A percentile compares a stretch with the other conserved stretches of the same genome.
Evolutionary conservation across 1,284 basidiomycete species (phyloP).

Genomic region (Sporisorium exsertum): DNA sequence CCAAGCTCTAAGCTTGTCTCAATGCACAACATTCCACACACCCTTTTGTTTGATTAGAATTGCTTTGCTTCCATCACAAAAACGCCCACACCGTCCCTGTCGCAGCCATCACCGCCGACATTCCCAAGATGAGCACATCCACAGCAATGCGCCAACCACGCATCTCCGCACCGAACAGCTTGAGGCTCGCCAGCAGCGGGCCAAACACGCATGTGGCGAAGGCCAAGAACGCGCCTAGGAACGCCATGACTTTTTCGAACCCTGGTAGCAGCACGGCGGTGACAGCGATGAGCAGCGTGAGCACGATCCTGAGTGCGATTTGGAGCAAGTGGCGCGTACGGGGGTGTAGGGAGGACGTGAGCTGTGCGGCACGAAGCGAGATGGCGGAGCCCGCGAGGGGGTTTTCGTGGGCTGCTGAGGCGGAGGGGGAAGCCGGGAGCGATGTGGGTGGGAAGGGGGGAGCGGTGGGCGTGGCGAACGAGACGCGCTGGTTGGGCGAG

Average conservation of each 20-base stretch:
- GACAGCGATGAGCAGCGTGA: slow-evolving; percentile 54
- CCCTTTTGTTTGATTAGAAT: neutral
- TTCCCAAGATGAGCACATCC: slow-evolving; percentile 52
- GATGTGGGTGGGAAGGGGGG: neutral
- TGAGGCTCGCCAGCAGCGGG: slow-evolving; percentile 58
- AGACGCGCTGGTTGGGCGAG: slow-evolving; percentile 37
- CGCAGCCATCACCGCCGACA: slow-evolving; percentile 53
- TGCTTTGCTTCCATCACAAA: slow-evolving; percentile 13
- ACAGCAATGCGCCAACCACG: slow-evolving; percentile 24
- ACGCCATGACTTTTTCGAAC: slow-evolving; percentile 89
- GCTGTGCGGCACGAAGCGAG: slow-evolving; percentile 39
- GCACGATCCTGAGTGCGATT: slow-evolving; percentile 38
- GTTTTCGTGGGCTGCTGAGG: slow-evolving; percentile 19
- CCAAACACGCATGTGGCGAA: slow-evolving; percentile 74
- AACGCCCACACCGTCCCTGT: slow-evolving; percentile 63
- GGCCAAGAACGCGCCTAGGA: slow-evolving; percentile 85
- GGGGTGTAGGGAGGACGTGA: slow-evolving; percentile 18
- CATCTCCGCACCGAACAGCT: slow-evolving; percentile 53
- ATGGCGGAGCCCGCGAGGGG: slow-evolving; percentile 51
- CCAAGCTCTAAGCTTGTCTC: slow-evolving; percentile 26
- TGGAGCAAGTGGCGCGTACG: slow-evolving; percentile 20
- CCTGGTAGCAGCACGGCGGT: slow-evolving; percentile 76
- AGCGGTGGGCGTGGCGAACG: slow-evolving; percentile 21
- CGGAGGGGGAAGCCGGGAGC: neutral
- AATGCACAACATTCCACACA: too few species aligned